These are phyloP conservation scores for Fusarium phyllophilum DNA, from an alignment of 2,329 filamentous ascomycete genomes.

Conservation along the genomic window DNA sequence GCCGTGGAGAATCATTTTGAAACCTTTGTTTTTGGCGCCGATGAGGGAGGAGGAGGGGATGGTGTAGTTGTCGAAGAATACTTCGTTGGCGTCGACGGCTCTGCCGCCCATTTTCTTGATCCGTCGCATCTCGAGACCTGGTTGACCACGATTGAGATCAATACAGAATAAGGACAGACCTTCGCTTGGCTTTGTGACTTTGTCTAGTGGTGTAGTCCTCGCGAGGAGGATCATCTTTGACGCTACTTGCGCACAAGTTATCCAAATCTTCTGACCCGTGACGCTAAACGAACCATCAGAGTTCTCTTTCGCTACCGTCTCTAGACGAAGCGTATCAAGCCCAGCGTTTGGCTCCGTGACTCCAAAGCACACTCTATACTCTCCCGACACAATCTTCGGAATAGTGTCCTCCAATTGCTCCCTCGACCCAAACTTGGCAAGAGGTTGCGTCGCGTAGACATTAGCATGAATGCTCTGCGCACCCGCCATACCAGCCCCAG, in stretches of 20 bases:
- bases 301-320: conserved; percentile 68
- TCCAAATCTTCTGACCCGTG: conserved; percentile 89
- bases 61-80: conserved; percentile 84
- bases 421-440: conserved; percentile 76
- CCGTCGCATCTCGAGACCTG: conserved; percentile 71
- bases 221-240: conserved; percentile 85
- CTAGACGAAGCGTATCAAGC: conserved; percentile 78
- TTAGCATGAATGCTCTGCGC: conserved; percentile 72
- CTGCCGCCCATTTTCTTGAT: conserved; percentile 90
- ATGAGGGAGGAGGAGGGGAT: conserved; percentile 73
- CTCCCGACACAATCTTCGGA: conserved; percentile 76
- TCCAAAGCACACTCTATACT: conserved; percentile 80
- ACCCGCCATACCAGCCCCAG: conserved; percentile 81
- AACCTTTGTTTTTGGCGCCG: conserved; percentile 78
- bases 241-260: conserved; percentile 84
- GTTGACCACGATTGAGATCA: conserved; percentile 70
- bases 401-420: conserved; percentile 73
- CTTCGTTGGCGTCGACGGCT: conserved; percentile 85
- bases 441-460: conserved; percentile 79
- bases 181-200: conserved; percentile 76
- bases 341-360: conserved; percentile 88
- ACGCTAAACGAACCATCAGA: conserved; percentile 71
- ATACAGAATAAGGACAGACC: conserved; percentile 85
- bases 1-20: conserved; percentile 80
- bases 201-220: conserved; percentile 75